phyloP scores from a whole-genome alignment of 768 basidiomycete species.

The Kwoniella bestiolae region DNA sequence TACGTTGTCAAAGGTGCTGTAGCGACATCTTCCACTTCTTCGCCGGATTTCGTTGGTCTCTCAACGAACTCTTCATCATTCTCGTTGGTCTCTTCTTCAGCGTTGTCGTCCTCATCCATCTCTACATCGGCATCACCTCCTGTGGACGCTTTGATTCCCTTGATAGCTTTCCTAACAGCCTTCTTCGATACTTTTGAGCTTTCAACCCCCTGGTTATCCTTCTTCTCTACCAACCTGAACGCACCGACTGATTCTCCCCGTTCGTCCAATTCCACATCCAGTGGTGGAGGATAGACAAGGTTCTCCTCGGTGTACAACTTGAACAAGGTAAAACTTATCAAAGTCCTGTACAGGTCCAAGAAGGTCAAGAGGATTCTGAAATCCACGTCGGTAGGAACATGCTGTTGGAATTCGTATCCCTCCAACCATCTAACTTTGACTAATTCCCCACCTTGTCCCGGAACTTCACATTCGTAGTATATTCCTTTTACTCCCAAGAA shows the following conservation, averaged over 20 bases:
- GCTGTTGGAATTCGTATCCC: constrained; percentile 96
- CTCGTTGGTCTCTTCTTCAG: constrained; percentile 40
- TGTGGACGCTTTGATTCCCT: constrained; percentile 59
- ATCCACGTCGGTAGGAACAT: constrained; percentile 91
- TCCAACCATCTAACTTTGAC: constrained; percentile 85
- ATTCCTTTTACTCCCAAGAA: constrained; percentile 98
- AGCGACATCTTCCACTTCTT: constrained; percentile 49
- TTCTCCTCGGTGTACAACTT: constrained; percentile 96
- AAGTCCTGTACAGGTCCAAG: constrained; percentile 94
- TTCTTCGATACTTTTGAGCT: constrained; percentile 64
- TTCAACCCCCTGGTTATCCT: constrained; percentile 50
- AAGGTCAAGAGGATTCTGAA: constrained; percentile 98
- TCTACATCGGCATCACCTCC: constrained; percentile 47
- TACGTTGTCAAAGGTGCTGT: constrained; percentile 66
- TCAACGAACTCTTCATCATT: constrained; percentile 57
- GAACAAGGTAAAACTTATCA: constrained; percentile 93
- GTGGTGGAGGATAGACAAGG: constrained; percentile 90
- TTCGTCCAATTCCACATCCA: constrained; percentile 82
- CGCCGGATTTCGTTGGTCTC: constrained; percentile 52
- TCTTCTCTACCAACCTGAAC: constrained; percentile 70
- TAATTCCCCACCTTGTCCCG: constrained; percentile 71
- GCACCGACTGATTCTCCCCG: constrained; percentile 87
- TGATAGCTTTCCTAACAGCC: constrained; percentile 64
- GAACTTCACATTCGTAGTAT: constrained; percentile 94
- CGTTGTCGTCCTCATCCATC: constrained; percentile 34